Conservation (phyloP, 495 filamentous ascomycete species). For the Cudoniella acicularis region DNA sequence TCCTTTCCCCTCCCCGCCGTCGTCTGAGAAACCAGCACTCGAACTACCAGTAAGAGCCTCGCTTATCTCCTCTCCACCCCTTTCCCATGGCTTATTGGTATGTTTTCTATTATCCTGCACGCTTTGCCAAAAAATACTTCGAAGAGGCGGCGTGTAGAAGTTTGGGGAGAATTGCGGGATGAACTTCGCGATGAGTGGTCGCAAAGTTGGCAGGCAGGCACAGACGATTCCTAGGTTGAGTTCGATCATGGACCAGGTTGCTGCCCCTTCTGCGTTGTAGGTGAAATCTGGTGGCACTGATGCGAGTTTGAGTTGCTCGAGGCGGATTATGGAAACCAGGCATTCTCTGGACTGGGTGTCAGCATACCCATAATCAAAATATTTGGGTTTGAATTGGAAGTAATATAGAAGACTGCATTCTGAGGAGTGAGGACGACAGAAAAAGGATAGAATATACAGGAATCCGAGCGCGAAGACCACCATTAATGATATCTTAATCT, state of each 20-base stretch:
- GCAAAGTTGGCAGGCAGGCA: conserved; percentile 52
- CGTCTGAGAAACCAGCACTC: not conserved
- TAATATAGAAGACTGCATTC: too few relatives aligned
- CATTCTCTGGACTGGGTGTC: conserved; percentile 32
- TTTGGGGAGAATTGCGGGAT: not conserved
- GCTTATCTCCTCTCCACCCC: not conserved
- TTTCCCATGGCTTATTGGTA: not conserved
- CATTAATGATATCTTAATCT: conserved; percentile 31
- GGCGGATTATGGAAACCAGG: conserved; percentile 54
- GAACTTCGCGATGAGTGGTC: conserved; percentile 44
- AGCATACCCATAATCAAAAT: not conserved
- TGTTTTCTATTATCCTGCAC: not conserved
- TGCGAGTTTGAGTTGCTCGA: conserved; percentile 44
- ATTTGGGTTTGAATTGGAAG: not conserved
- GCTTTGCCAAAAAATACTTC: not conserved
- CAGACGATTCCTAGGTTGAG: conserved; percentile 56
- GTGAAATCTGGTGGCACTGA: conserved; percentile 44
- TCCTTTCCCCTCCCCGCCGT: not conserved
- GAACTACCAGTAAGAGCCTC: not conserved
- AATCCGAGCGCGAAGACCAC: conserved; percentile 38
- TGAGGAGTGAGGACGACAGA: not conserved
- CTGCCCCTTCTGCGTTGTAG: conserved; percentile 55
- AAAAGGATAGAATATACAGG: conserved; percentile 17
- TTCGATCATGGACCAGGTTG: conserved; percentile 56
- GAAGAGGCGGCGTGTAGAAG: not conserved